phyloP scores from a whole-genome alignment of 371 early-diverging fungal genomes.

The Umbelopsis sp. region DNA sequence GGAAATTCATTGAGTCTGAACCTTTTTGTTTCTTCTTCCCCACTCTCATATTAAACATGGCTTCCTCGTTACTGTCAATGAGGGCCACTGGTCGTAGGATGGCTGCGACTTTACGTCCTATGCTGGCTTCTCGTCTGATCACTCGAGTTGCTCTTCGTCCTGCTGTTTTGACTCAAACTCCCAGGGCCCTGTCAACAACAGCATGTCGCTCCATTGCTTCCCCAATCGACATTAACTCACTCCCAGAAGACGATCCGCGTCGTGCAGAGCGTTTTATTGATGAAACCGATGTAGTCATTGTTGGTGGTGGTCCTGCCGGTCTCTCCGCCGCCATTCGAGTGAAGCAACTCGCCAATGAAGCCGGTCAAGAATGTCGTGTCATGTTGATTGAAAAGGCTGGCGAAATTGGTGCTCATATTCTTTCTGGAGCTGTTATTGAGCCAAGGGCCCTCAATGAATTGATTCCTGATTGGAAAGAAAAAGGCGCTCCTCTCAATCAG shows the following conservation, averaged over 20 bases:
- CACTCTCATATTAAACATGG: neutral
- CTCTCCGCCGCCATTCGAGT: conserved; percentile 93
- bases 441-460: conserved; percentile 92
- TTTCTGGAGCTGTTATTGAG: conserved; percentile 96
- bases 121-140: conserved; percentile 9
- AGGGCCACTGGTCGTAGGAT: neutral
- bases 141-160: neutral
- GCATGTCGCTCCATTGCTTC: conserved; percentile 38
- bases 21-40: neutral
- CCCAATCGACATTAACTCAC: conserved; percentile 36
- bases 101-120: neutral
- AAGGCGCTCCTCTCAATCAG: conserved; percentile 89
- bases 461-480: conserved; percentile 97
- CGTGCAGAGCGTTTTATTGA: conserved; percentile 69
- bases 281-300: conserved; percentile 95
- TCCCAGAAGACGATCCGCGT: conserved; percentile 51
- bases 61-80: conserved; percentile 6
- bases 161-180: neutral
- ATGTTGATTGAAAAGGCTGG: conserved; percentile 95
- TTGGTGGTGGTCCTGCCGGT: conserved; percentile 97
- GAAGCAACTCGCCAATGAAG: conserved; percentile 86
- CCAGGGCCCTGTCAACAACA: conserved; percentile 35
- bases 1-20: conserved; percentile 12
- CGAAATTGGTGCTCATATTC: conserved; percentile 94
- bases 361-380: conserved; percentile 88